Base-by-base conservation (phyloP, 257 asterid genomes). In the Przewalskia tangutica region DNA sequence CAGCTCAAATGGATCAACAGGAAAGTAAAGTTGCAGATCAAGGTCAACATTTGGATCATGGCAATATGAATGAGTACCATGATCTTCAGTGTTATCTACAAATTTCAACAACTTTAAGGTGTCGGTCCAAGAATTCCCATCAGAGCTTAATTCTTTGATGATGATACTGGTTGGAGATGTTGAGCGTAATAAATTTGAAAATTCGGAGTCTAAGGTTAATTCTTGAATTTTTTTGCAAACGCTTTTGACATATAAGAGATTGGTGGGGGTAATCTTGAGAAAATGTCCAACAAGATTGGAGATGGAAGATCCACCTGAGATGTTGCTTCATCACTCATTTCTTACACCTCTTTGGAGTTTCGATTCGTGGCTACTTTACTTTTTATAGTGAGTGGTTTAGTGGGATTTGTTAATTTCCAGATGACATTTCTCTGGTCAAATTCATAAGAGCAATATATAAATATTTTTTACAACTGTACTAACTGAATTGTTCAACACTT, bases 261-360 rank as follows among this genome's bases (percentile, higher is more conserved):
- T 38, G 14, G 83, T 84, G 2, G 85, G 84, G 95, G 95, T 10
- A 89, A 86, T 51, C 92, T 75, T 0, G 93, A 77, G 38, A 89
- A 85, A 44, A 91, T 84, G 32, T 85, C 84, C 13, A 81, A 2
- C 14, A 87, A 42, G 70, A 89, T 51, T 23, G 86, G 86, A 0
- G 91, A 65, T 8, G 90, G 90, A 38, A 87, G 87, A 81, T 59
- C 82, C 84, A 27, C 32, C 32, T 1, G 32, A 12, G 50, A 10
- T 44, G 76, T 63, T 60, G 59, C 38, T 58, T 79, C n/a, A 12
- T 40, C 62, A 7, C 3, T 79, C 76, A 79, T 70, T 42, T 42
- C 17, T 65, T 7, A 36, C 23, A 65, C 8, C 55, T 9, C 36
- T 68, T 9, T 68, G 8, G 77, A 50, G 12, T 9, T 50, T 3